These are phyloP conservation scores for Salix dunnii DNA, from an alignment of 345 rosid genomes.

Conservation along the genomic window DNA sequence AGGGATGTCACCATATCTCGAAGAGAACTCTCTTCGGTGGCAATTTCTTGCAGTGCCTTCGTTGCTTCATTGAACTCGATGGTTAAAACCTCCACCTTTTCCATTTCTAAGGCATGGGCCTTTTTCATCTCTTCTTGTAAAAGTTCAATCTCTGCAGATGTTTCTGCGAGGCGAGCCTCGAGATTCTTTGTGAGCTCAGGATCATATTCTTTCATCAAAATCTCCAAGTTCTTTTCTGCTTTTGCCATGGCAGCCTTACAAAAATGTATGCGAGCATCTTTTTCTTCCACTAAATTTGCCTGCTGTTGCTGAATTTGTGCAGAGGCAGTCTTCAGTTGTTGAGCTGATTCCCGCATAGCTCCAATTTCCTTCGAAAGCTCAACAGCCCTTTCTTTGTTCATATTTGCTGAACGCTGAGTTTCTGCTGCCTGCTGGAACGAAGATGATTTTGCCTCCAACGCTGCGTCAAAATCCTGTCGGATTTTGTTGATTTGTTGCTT, in stretches of 20 bases:
- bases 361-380: constrained; percentile 61
- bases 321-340: constrained; percentile 52
- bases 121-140: constrained; percentile 60
- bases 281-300: constrained; percentile 39
- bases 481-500: constrained; percentile 68
- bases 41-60: constrained; percentile 48
- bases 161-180: constrained; percentile 47
- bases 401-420: constrained; percentile 44
- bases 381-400: constrained; percentile 33
- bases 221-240: constrained; percentile 39
- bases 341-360: constrained; percentile 53
- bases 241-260: constrained; percentile 45
- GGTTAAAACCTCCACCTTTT: constrained; percentile 44
- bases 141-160: constrained; percentile 57
- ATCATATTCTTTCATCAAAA: constrained; percentile 42
- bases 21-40: constrained; percentile 60
- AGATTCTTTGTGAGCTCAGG: constrained; percentile 47
- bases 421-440: constrained; percentile 68
- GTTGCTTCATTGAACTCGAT: constrained; percentile 70
- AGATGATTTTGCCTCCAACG: constrained; percentile 53
- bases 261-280: constrained; percentile 37
- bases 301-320: constrained; percentile 44
- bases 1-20: constrained; percentile 42
- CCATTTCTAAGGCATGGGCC: constrained; percentile 59
- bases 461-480: constrained; percentile 73